Evolutionary conservation across 345 rosid genomes (phyloP).

Genomic region (Populus ilicifolia): DNA sequence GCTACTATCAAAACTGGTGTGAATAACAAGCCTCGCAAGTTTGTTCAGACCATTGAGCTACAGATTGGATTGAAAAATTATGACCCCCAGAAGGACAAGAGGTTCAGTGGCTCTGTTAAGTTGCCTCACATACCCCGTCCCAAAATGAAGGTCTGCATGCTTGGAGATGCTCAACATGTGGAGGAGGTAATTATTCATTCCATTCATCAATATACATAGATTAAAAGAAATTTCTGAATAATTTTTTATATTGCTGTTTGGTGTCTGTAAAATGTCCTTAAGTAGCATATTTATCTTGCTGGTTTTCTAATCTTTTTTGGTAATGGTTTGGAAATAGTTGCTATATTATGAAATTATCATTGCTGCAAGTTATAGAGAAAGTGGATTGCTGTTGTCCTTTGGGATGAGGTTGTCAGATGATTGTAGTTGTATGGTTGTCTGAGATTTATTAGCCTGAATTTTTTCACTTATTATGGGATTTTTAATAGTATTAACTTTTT

Average conservation of each 20-base stretch:
- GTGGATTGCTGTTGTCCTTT: background rate
- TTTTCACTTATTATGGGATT: background rate
- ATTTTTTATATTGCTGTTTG: background rate
- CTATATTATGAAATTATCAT: background rate
- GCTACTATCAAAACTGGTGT: conserved; percentile 42
- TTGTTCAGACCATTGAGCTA: conserved; percentile 85
- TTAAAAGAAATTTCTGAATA: background rate
- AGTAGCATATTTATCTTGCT: too few species aligned
- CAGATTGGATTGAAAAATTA: conserved; percentile 97
- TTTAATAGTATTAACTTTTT: too few species aligned
- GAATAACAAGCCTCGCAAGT: conserved; percentile 65
- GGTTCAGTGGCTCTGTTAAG: conserved; percentile 90
- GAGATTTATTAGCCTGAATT: background rate
- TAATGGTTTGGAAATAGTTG: background rate
- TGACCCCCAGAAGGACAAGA: conserved; percentile 91
- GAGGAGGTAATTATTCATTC: conserved; percentile 55
- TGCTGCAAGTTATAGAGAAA: background rate
- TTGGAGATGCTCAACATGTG: conserved; percentile 91
- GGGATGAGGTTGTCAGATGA: too few species aligned
- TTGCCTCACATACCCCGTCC: conserved; percentile 95
- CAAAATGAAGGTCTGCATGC: conserved; percentile 45
- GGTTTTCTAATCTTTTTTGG: too few species aligned
- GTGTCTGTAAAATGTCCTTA: too few species aligned
- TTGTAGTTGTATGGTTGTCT: too few species aligned
- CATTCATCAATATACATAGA: background rate